These are phyloP conservation scores for Ceratocystis variospora DNA, from an alignment of 2,329 filamentous ascomycete species.

Conservation along the genomic window DNA sequence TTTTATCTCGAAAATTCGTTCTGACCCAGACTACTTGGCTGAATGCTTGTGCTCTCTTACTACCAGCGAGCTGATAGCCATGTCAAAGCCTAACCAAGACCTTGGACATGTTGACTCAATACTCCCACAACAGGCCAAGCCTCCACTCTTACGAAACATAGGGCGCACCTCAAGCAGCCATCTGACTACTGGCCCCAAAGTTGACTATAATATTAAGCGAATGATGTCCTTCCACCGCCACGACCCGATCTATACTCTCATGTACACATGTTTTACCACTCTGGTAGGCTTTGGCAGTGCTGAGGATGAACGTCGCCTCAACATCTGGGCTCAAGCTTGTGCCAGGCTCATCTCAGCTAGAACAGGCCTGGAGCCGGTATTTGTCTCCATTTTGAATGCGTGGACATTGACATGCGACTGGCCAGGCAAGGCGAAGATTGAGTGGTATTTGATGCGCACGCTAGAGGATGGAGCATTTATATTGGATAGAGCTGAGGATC, in stretches of 20 bases:
- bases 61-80: constrained; percentile 58
- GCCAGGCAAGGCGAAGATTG: constrained; percentile 78
- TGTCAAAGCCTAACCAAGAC: constrained; percentile 65
- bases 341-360: constrained; percentile 69
- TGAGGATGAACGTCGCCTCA: constrained; percentile 65
- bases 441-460: constrained; percentile 89
- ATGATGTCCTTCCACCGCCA: constrained; percentile 79
- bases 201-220: constrained; percentile 52
- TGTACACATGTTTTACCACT: constrained; percentile 82
- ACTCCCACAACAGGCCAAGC: constrained; percentile 49
- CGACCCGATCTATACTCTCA: constrained; percentile 68
- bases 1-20: constrained; percentile 70
- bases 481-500: constrained; percentile 70
- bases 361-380: constrained; percentile 62
- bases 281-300: constrained; percentile 67
- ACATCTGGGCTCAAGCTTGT: constrained; percentile 79
- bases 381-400: constrained; percentile 72
- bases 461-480: constrained; percentile 86
- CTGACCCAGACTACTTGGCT: constrained; percentile 77
- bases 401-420: constrained; percentile 81
- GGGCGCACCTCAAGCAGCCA: constrained; percentile 20
- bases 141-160: constrained; percentile 34
- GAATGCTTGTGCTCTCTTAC: constrained; percentile 64
- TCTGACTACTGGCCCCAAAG: constrained; percentile 22
- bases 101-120: constrained; percentile 75